Base-by-base conservation (phyloP, 2,329 filamentous ascomycete genomes). In the Acrocalymma vagum region DNA sequence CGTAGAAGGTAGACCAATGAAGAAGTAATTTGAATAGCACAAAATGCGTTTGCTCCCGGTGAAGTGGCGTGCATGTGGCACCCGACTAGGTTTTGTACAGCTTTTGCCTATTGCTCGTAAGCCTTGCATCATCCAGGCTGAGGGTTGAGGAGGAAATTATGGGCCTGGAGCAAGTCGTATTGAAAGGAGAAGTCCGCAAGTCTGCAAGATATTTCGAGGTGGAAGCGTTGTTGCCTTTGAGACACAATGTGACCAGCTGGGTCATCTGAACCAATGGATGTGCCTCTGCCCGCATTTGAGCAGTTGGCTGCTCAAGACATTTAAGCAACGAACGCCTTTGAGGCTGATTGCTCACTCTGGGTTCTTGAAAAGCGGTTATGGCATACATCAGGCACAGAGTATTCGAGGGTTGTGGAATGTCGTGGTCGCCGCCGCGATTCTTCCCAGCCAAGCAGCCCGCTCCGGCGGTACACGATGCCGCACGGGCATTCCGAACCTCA, bases 301-400 rank as follows among this genome's bases (percentile, higher is more conserved):
- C n/a, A n/a, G n/a, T n/a, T n/a, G n/a, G n/a, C n/a, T n/a, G n/a
- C n/a, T n/a, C n/a, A n/a, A n/a, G n/a, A n/a, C n/a, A n/a, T n/a
- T n/a, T n/a, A n/a, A n/a, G n/a, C n/a, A n/a, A n/a, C n/a, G n/a
- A n/a, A n/a, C n/a, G n/a, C n/a, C n/a, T n/a, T n/a, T n/a, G n/a
- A n/a, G n/a, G n/a, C n/a, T n/a, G n/a, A n/a, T n/a, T n/a, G 26
- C 29, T 29, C 14, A 3, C 20, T 25, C 9, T 22, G 17, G 8
- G 11, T 21, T 26, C 20, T 23, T 22, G 23, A 17, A 38, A 34
- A 28, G 37, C 20, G 14, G 29, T 8, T 13, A 70, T 69, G 62
- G 45, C 55, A 25, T 69, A 68, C 30, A 65, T 70, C 34, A 54
- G 64, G 40, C 45, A 70, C 47, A 53, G 66, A 33, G 57, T 57